Base-by-base conservation (phyloP, 345 rosid species). In the Lepidium aucheri region DNA sequence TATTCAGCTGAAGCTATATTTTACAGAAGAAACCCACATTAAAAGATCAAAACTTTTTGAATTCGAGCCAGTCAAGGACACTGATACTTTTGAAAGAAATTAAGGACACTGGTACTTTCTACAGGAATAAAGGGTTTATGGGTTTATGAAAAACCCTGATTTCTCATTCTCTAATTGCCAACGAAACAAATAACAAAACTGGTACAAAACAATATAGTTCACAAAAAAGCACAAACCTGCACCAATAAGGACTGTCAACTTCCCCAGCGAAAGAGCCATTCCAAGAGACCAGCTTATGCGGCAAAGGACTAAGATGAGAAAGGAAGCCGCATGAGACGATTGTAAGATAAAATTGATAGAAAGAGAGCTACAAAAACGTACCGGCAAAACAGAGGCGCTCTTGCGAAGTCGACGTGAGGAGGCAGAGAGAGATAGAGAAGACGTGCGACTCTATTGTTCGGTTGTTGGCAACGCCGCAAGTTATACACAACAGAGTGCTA, bases 251-350 rank as follows among this genome's bases (percentile, higher is more conserved):
- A 76, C 16, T 7, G 65, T 65, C 10, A 76, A 67, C 76, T 70
- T 70, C 47, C 79, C 79, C 41, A 70, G 60, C 18, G 68, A 18
- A 65, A 76, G 73, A 75, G 79, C 75, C 75, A 69, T 69, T 53
- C 5, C 43, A 26, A 64, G 61, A 55, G 52, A 74, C 20, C 15
- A 53, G 55, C 16, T 70, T 24, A 12, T 5, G 15, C 59, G 44
- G 41, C 1, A 3, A 40, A 38, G 12, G 39, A 38, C 28, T 61
- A 62, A 53, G 49, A 16, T 32, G 15, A 11, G 1, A 35, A 36
- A 45, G n/a, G 45, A 61, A 44, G 45, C 32, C 12, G 57, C 69
- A 30, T 60, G 16, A 53, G 64, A 54, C 2, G 58, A 32, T 5
- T 53, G 18, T 11, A 47, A 34, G 45, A 74, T n/a, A 26, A 10